phyloP scores from a whole-genome alignment of 2,329 filamentous ascomycete species.

The Lecanicillium sp. region DNA sequence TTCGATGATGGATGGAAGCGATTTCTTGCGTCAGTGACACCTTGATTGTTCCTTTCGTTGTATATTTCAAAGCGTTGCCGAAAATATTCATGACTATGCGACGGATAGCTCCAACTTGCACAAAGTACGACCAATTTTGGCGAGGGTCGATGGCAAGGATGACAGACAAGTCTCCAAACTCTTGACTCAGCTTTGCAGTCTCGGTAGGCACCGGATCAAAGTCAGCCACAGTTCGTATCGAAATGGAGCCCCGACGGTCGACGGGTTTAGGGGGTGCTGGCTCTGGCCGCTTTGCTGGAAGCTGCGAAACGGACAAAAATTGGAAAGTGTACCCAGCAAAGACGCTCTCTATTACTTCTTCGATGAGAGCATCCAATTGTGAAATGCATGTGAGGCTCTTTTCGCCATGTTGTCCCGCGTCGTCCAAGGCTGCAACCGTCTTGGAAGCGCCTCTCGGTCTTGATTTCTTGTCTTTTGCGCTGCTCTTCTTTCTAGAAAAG shows the following conservation, averaged over 20 bases:
- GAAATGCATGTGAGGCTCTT: conserved; percentile 1
- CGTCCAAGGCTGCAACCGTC: too few relatives aligned
- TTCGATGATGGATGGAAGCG: background rate
- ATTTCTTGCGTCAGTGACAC: conserved; percentile 17
- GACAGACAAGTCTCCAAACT: conserved; percentile 27
- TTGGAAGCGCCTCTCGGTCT: background rate
- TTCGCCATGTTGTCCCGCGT: background rate
- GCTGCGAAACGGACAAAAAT: conserved; percentile 7
- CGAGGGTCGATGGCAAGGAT: conserved; percentile 40
- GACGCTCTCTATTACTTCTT: conserved; percentile 39
- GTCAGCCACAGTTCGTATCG: conserved; percentile 12
- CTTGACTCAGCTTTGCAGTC: background rate
- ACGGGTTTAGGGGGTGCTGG: conserved; percentile 1
- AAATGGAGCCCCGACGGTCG: conserved; percentile 9
- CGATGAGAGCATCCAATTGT: conserved; percentile 31
- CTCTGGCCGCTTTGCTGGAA: background rate
- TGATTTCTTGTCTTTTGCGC: conserved; percentile 4
- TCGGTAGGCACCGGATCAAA: conserved; percentile 4
- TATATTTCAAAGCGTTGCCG: conserved; percentile 56
- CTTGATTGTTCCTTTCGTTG: conserved; percentile 24
- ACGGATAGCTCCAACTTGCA: conserved; percentile 41
- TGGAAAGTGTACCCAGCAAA: conserved; percentile 35
- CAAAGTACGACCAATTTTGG: conserved; percentile 42
- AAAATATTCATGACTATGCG: conserved; percentile 56
- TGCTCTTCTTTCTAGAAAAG: conserved; percentile 8